phyloP scores from a whole-genome alignment of 2,329 filamentous ascomycete genomes.

The Cladophialophora chaetospira region DNA sequence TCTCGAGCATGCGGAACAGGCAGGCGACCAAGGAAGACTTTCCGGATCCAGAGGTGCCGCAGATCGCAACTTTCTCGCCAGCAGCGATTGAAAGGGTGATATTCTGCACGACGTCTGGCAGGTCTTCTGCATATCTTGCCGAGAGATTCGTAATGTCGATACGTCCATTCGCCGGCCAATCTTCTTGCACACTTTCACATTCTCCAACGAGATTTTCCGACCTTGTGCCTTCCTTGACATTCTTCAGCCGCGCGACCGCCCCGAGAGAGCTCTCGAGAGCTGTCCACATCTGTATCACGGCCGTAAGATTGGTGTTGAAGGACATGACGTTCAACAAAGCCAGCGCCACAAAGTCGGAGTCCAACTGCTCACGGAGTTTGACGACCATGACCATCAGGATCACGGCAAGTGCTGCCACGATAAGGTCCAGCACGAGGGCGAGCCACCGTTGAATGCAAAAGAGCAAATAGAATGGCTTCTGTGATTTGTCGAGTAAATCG shows the following conservation, averaged over 20 bases:
- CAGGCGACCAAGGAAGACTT: constrained; percentile 50
- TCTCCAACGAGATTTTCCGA: constrained; percentile 9
- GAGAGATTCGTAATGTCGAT: constrained; percentile 9
- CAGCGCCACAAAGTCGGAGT: constrained; percentile 33
- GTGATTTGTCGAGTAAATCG: constrained; percentile 43
- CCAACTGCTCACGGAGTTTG: constrained; percentile 18
- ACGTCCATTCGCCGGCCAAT: constrained; percentile 1
- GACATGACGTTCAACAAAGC: constrained; percentile 56
- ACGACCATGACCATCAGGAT: constrained; percentile 32
- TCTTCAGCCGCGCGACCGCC: neutral
- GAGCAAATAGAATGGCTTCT: constrained; percentile 50
- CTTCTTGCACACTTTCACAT: constrained; percentile 9
- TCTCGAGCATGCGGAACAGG: constrained; percentile 46
- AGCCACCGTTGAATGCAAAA: constrained; percentile 50
- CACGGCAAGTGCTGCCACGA: constrained; percentile 34
- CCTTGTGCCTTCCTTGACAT: constrained; percentile 7
- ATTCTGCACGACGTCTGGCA: constrained; percentile 24
- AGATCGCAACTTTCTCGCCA: constrained; percentile 50
- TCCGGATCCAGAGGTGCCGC: constrained; percentile 48
- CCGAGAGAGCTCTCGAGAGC: constrained; percentile 50
- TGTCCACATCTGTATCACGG: constrained; percentile 57
- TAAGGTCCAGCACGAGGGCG: constrained; percentile 31
- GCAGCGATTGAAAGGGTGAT: neutral
- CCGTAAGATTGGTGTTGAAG: constrained; percentile 55
- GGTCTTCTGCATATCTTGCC: constrained; percentile 23